Evolutionary conservation across 202 grass and related monocot species (phyloP).

Genomic region (Digitaria exilis): DNA sequence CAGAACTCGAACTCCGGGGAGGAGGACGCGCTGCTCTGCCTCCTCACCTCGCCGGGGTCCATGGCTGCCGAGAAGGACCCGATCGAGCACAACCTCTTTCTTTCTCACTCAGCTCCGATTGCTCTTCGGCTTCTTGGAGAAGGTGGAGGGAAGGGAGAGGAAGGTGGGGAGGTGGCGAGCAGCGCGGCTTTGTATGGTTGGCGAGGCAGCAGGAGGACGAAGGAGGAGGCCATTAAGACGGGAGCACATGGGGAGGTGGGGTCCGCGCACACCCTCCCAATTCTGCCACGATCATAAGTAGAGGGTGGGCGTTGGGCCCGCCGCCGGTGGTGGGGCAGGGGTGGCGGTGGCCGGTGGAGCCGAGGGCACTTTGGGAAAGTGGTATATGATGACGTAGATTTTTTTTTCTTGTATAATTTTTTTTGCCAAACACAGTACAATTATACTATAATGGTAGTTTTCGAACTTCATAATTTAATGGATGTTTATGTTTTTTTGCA

Average conservation of each 20-base stretch:
- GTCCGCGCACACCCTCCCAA: constrained; percentile 23
- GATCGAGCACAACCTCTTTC: background rate
- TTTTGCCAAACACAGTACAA: too few species aligned
- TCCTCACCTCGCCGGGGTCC: constrained; percentile 27
- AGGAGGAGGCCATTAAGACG: constrained; percentile 7
- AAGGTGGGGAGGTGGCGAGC: constrained; percentile 12
- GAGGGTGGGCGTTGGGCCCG: background rate
- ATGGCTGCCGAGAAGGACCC: background rate
- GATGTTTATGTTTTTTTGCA: too few species aligned
- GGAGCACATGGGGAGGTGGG: constrained; percentile 25
- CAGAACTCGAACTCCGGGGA: constrained; percentile 89
- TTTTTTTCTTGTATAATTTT: too few species aligned
- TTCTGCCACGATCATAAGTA: background rate
- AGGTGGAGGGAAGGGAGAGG: background rate
- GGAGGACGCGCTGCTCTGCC: constrained; percentile 60
- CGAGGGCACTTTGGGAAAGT: background rate
- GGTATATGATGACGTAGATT: too few species aligned
- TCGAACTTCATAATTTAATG: too few species aligned
- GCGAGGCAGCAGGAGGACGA: background rate
- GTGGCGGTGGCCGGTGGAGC: constrained; percentile 15
- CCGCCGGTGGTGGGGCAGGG: background rate
- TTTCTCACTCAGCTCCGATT: background rate
- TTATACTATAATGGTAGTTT: too few species aligned
- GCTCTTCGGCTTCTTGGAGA: background rate
- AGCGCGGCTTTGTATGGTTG: constrained; percentile 43